A percentile compares a stretch with the other conserved stretches of the same genome.
Conservation (phyloP, 2,329 filamentous ascomycete genomes). For the Orbilia brochopaga region DNA sequence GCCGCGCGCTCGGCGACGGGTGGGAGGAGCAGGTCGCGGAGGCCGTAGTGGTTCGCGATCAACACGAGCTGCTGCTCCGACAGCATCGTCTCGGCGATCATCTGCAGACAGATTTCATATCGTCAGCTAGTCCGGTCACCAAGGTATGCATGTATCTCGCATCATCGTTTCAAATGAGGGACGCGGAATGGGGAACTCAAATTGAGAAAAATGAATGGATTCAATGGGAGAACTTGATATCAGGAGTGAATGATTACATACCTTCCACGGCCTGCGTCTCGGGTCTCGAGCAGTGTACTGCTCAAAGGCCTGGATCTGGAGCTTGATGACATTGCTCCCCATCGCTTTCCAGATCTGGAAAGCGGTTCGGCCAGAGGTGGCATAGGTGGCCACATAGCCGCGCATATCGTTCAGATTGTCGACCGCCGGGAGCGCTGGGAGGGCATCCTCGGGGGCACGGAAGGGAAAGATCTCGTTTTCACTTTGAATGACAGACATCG, state of each 20-base stretch:
- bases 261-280: not conserved
- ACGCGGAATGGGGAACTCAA: too few species aligned
- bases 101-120: not conserved
- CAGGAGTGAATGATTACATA: not conserved
- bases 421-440: not conserved
- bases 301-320: not conserved
- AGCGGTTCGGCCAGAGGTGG: not conserved
- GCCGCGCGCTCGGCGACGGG: not conserved
- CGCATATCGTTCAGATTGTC: not conserved
- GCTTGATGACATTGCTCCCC: not conserved
- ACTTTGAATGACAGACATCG: not conserved
- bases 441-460: not conserved
- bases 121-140: not conserved
- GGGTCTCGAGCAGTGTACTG: not conserved
- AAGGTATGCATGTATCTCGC: not conserved
- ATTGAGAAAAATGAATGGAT: too few species aligned
- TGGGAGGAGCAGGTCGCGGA: constrained; percentile 17
- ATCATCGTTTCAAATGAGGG: too few species aligned
- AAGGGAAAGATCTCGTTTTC: not conserved
- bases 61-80: constrained; percentile 14
- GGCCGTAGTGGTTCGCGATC: constrained; percentile 11
- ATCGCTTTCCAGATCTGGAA: not conserved
- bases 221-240: too few species aligned
- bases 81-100: not conserved
- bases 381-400: not conserved